Conservation (phyloP, 2,329 filamentous ascomycete genomes). For the Exophiala spinifera region DNA sequence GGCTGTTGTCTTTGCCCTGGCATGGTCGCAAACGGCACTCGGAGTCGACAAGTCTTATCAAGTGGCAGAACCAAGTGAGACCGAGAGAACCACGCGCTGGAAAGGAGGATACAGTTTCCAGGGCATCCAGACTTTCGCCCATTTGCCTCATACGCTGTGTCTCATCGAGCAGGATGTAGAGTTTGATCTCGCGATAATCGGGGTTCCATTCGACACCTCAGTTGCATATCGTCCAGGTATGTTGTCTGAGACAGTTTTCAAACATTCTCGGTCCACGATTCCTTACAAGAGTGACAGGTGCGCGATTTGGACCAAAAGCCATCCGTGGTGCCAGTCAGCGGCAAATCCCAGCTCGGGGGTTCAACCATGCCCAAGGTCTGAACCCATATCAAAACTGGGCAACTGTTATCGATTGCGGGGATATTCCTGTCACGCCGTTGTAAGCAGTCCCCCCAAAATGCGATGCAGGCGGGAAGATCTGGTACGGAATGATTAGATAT, state of each 20-base stretch:
- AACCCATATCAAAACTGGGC: constrained; percentile 82
- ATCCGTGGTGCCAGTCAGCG: background rate
- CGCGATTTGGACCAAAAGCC: constrained; percentile 21
- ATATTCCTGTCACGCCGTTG: constrained; percentile 80
- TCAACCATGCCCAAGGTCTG: constrained; percentile 74
- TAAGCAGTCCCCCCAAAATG: background rate
- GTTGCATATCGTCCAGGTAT: constrained; percentile 42
- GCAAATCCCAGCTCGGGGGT: constrained; percentile 73
- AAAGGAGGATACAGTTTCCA: background rate
- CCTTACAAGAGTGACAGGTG: constrained; percentile 39
- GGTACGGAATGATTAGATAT: too few species aligned
- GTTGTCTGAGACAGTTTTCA: constrained; percentile 41
- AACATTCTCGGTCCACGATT: background rate
- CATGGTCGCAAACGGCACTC: too few species aligned
- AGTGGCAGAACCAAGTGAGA: background rate
- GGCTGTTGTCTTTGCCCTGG: too few species aligned
- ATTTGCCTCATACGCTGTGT: constrained; percentile 65
- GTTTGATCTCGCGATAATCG: constrained; percentile 52
- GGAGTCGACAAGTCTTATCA: too few species aligned
- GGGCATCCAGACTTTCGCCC: constrained; percentile 72
- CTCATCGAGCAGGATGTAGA: constrained; percentile 59
- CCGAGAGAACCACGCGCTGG: background rate
- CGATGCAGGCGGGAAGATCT: too few species aligned
- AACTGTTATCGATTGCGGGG: constrained; percentile 78
- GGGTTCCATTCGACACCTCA: constrained; percentile 34